These are phyloP conservation scores for Candida sp. DNA, from an alignment of 1,139 yeast genomes.

Conservation along the genomic window DNA sequence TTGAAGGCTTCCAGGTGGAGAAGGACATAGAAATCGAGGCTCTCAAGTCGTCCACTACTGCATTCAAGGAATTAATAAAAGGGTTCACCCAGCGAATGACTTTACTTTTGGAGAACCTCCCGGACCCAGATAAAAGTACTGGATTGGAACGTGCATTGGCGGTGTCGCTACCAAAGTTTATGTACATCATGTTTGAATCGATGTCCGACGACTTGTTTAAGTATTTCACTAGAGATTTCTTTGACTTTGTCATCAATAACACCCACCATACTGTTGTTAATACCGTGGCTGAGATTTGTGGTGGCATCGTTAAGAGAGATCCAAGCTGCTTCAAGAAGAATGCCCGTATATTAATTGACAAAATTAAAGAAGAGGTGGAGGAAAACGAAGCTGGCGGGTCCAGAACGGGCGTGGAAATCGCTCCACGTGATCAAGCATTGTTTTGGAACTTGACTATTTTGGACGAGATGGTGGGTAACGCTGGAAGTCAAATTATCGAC, in stretches of 20 bases:
- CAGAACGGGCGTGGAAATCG: conserved; percentile 69
- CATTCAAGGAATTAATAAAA: conserved; percentile 66
- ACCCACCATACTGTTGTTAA: conserved; percentile 71
- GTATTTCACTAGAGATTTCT: conserved; percentile 53
- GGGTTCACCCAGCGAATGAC: conserved; percentile 65
- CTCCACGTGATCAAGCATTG: conserved; percentile 79
- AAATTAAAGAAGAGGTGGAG: conserved; percentile 70
- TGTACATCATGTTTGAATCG: conserved; percentile 72
- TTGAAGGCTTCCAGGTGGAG: conserved; percentile 31
- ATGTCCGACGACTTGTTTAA: conserved; percentile 67
- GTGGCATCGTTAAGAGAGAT: conserved; percentile 67
- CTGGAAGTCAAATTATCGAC: conserved; percentile 54
- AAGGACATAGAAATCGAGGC: conserved; percentile 56
- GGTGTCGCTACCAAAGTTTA: conserved; percentile 62
- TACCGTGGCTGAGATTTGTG: conserved; percentile 72
- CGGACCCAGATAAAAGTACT: conserved; percentile 57
- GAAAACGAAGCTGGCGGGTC: conserved; percentile 86
- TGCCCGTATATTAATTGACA: conserved; percentile 49
- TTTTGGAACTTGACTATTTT: conserved; percentile 76
- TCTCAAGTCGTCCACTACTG: conserved; percentile 73
- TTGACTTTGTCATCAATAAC: conserved; percentile 60
- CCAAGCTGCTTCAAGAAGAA: conserved; percentile 52
- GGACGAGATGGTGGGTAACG: conserved; percentile 74
- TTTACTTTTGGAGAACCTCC: conserved; percentile 74
- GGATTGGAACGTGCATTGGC: conserved; percentile 59